Evolutionary conservation across 148 eudicot genomes (phyloP).

Genomic region (Talinum fruticosum): DNA sequence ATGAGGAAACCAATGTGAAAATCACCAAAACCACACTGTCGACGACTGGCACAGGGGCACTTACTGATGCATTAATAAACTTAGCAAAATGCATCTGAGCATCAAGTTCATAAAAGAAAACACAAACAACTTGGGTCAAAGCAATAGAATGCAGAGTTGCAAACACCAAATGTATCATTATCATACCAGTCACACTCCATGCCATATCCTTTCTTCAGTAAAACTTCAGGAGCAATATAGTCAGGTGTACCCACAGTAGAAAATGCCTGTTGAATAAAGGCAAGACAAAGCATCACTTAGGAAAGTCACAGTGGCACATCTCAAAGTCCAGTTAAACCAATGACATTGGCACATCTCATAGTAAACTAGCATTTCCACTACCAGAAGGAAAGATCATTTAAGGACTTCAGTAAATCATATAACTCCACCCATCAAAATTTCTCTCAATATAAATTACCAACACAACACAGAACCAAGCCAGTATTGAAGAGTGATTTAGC

Average conservation of each 20-base stretch:
- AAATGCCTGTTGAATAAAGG: slow-evolving; percentile 62
- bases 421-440: neutral
- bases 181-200: slow-evolving; percentile 99
- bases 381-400: neutral
- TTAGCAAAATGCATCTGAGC: neutral
- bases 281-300: slow-evolving; percentile 23
- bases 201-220: slow-evolving; percentile 90
- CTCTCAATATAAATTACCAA: slow-evolving; percentile 3
- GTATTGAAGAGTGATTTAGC: neutral
- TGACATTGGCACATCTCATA: neutral
- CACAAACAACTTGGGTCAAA: neutral
- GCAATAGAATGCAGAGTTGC: neutral
- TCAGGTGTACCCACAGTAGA: slow-evolving; percentile 99
- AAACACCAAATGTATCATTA: slow-evolving; percentile 24
- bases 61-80: neutral
- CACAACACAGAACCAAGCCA: neutral
- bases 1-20: neutral
- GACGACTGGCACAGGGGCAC: neutral
- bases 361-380: neutral
- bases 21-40: neutral
- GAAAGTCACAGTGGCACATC: slow-evolving; percentile 8
- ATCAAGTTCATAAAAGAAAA: neutral
- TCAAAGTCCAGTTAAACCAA: slow-evolving; percentile 2
- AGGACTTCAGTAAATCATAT: neutral
- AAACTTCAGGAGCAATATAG: slow-evolving; percentile 96